Percentiles rank a stretch among this genome's conserved stretches.
phyloP scores from a whole-genome alignment of 176 grass and related monocot genomes.

The Eleusine coracana region DNA sequence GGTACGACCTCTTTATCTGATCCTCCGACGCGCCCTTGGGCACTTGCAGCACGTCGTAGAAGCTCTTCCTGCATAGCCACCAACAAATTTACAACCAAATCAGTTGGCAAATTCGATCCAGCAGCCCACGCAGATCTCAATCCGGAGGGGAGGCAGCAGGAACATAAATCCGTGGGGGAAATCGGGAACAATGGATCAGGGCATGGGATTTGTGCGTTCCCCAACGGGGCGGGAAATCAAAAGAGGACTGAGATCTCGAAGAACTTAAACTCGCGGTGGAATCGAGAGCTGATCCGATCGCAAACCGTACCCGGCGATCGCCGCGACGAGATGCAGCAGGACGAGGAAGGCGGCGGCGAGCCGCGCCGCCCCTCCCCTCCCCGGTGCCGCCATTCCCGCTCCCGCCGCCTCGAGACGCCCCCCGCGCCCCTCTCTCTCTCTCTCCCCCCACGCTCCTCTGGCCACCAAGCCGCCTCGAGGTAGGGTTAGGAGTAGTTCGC shows the following conservation, averaged over 20 bases:
- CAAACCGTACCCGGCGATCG: slow-evolving; percentile 42
- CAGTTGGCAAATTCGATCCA: not conserved
- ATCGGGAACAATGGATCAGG: not conserved
- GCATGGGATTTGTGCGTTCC: not conserved
- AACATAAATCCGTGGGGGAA: not conserved
- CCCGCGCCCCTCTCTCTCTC: not conserved
- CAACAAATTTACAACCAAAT: not conserved
- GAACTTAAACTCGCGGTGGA: not conserved
- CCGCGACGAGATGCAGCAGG: slow-evolving; percentile 39
- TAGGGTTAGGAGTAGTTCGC: not conserved
- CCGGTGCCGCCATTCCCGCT: slow-evolving; percentile 34
- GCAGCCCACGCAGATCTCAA: slow-evolving; percentile 5
- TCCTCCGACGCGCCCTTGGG: slow-evolving; percentile 90
- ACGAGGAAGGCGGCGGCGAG: slow-evolving; percentile 33
- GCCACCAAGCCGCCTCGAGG: not conserved
- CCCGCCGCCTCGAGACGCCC: not conserved
- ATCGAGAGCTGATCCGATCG: not conserved
- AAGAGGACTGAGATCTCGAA: slow-evolving; percentile 15
- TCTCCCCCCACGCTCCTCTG: not conserved
- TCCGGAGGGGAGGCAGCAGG: not conserved
- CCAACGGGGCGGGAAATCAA: not conserved
- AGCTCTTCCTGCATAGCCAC: slow-evolving; percentile 66
- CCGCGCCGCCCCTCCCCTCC: slow-evolving; percentile 14
- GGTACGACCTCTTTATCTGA: slow-evolving; percentile 97
- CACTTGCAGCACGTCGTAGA: slow-evolving; percentile 92